phyloP scores from a whole-genome alignment of 768 basidiomycete species.

The Collybia mongolica region DNA sequence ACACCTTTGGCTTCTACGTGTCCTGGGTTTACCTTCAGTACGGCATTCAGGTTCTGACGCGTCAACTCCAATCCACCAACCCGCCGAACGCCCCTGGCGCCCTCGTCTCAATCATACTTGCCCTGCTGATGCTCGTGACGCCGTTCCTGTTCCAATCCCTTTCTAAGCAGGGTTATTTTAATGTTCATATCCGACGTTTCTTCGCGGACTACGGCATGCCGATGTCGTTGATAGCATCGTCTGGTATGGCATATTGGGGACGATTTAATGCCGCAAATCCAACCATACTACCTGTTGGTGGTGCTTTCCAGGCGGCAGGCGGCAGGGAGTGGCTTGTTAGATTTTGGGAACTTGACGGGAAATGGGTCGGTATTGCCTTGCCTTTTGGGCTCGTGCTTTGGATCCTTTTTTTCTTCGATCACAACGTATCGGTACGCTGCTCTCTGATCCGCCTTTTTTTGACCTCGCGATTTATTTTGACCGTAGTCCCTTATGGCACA shows the following conservation, averaged over 20 bases:
- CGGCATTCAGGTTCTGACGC: constrained; percentile 79
- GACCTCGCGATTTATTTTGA: constrained; percentile 4
- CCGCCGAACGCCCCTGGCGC: constrained; percentile 42
- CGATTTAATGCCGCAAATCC: constrained; percentile 60
- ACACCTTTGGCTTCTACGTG: constrained; percentile 92
- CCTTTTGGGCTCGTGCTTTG: constrained; percentile 89
- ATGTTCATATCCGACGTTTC: constrained; percentile 72
- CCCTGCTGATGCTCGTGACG: constrained; percentile 72
- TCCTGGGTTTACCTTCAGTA: constrained; percentile 91
- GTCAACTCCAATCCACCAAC: constrained; percentile 52
- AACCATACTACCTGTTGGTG: constrained; percentile 64
- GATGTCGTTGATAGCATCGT: constrained; percentile 72
- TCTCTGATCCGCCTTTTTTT: background rate
- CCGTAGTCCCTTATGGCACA: constrained; percentile 87
- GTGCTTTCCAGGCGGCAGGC: too few relatives aligned
- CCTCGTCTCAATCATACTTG: constrained; percentile 68
- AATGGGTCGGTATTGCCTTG: constrained; percentile 87
- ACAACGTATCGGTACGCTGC: constrained; percentile 50
- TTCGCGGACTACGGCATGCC: constrained; percentile 92
- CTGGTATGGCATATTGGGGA: constrained; percentile 87
- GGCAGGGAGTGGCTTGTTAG: constrained; percentile 80
- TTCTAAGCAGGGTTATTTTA: constrained; percentile 64
- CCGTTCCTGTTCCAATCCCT: constrained; percentile 74
- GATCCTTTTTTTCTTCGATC: constrained; percentile 94
- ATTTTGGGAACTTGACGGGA: constrained; percentile 88